Base-by-base conservation (phyloP, 2,329 filamentous ascomycete species). In the Teratosphaeriaceae sp. region DNA sequence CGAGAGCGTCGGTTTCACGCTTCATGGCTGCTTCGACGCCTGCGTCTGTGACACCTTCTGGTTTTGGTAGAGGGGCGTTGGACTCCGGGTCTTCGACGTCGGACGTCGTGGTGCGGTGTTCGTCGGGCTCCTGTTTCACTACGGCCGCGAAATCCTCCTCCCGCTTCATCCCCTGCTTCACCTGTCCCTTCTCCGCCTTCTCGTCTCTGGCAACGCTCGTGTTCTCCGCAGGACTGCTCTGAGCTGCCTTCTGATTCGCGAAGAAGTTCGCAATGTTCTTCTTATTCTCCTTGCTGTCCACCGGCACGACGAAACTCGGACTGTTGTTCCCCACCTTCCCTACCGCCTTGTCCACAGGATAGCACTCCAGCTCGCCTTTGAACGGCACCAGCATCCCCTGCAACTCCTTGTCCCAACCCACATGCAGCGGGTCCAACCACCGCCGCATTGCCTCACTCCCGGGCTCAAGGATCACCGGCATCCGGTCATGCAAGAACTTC, bases 191-290 rank as follows among this genome's bases (percentile, higher is more conserved):
- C 40, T 60, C 48, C 15, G 55, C 52, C n/a, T 53, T 52, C 22
- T 57, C 52, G 51, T 63, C 48, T n/a, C n/a, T n/a, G n/a, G n/a
- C n/a, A n/a, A n/a, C n/a, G n/a, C n/a, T n/a, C 40, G 62, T 53
- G 47, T 62, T 61, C 20, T 62, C 59, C 39, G 60, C 60, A 29
- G 64, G 53, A n/a, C 50, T 54, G 40, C 56, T 56, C 1, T 53
- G 52, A n/a, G 51, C 55, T 42, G 68, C 69, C 42, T 65, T 65
- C 48, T 74, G 72, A 31, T 79, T 84, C 6, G 75, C 75, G 58
- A 97, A 97, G 70, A 95, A 96, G 56, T 95, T 95, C 35, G 85
- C 85, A 63, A 97, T 97, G 52, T 92, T 96, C 38, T 76, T 80
- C 68, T 94, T 96, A 64, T 96, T 96, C 57, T 89, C 85, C 51